Evolutionary conservation across 345 rosid species (phyloP).

Genomic region (Hibiscus syriacus): DNA sequence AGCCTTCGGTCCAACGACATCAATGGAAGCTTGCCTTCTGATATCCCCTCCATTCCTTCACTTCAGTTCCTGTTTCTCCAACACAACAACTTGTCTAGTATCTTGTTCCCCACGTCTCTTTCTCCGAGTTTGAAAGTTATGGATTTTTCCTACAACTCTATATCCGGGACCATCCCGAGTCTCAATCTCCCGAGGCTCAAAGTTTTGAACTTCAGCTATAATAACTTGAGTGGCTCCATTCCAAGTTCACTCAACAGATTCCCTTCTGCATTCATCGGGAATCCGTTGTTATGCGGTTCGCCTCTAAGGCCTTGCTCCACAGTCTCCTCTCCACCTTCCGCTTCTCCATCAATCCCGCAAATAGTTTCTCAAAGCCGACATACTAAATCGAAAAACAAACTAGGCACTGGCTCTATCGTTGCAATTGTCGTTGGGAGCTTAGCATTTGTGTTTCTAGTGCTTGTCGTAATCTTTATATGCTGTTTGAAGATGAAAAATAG

Average conservation of each 20-base stretch:
- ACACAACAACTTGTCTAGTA: conserved; percentile 54
- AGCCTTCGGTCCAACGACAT: conserved; percentile 72
- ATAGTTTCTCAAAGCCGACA: conserved; percentile 15
- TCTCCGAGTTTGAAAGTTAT: conserved; percentile 39
- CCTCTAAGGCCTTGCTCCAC: conserved; percentile 40
- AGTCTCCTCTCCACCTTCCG: conserved; percentile 15
- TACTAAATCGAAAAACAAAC: conserved; percentile 24
- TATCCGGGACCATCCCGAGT: conserved; percentile 42
- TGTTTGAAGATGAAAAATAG: conserved; percentile 32
- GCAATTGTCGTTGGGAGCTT: conserved; percentile 42
- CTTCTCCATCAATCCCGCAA: conserved; percentile 30
- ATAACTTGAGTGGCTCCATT: conserved; percentile 57
- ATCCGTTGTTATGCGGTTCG: conserved; percentile 51
- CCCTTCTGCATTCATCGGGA: conserved; percentile 51
- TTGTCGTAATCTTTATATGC: conserved; percentile 29
- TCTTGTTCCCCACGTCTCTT: conserved; percentile 23
- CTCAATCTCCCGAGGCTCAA: conserved; percentile 44
- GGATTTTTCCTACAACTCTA: conserved; percentile 62
- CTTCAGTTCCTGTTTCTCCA: conserved; percentile 68
- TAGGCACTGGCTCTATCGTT: conserved; percentile 32
- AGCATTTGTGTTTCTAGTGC: conserved; percentile 32
- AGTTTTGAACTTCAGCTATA: conserved; percentile 45
- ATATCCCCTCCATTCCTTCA: conserved; percentile 48
- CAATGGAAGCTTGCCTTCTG: conserved; percentile 55
- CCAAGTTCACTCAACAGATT: conserved; percentile 44